phyloP scores from a whole-genome alignment of 73 alveolate species.

The Tetrahymena malaccensis region DNA sequence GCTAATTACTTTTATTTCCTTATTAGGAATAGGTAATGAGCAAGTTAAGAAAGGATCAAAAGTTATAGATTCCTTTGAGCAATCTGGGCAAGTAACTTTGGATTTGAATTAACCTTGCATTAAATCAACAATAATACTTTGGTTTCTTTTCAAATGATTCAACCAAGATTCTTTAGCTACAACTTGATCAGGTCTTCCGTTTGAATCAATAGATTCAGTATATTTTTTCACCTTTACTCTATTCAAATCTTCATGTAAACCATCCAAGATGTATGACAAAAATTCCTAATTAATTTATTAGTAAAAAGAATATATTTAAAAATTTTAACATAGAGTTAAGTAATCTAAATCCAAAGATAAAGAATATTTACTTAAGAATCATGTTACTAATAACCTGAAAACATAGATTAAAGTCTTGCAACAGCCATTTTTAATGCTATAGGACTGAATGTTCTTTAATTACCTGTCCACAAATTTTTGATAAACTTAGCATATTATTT shows the following conservation, averaged over 20 bases:
- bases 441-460: slow-evolving; percentile 8
- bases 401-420: slow-evolving; percentile 30
- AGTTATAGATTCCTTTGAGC: slow-evolving; percentile 72
- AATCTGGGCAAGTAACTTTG: slow-evolving; percentile 81
- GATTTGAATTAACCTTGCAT: slow-evolving; percentile 92
- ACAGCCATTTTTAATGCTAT: slow-evolving; percentile 24
- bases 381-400: slow-evolving; percentile 31
- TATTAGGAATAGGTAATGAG: slow-evolving; percentile 87
- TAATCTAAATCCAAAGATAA: too few species aligned
- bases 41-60: slow-evolving; percentile 92
- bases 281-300: slow-evolving; percentile 59
- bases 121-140: slow-evolving; percentile 85
- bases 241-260: slow-evolving; percentile 93
- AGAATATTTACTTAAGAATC: slow-evolving; percentile 3
- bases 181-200: slow-evolving; percentile 69
- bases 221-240: slow-evolving; percentile 78
- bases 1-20: slow-evolving; percentile 10
- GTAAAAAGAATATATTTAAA: too few species aligned
- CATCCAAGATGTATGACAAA: slow-evolving; percentile 78
- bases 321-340: neutral
- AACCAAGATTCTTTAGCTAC: slow-evolving; percentile 84
- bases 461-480: slow-evolving; percentile 37
- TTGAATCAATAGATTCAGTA: slow-evolving; percentile 62
- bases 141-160: slow-evolving; percentile 78
- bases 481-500: slow-evolving; percentile 10